Base-by-base conservation (phyloP, 2,329 filamentous ascomycete genomes). In the Corniculantispora saksenae region DNA sequence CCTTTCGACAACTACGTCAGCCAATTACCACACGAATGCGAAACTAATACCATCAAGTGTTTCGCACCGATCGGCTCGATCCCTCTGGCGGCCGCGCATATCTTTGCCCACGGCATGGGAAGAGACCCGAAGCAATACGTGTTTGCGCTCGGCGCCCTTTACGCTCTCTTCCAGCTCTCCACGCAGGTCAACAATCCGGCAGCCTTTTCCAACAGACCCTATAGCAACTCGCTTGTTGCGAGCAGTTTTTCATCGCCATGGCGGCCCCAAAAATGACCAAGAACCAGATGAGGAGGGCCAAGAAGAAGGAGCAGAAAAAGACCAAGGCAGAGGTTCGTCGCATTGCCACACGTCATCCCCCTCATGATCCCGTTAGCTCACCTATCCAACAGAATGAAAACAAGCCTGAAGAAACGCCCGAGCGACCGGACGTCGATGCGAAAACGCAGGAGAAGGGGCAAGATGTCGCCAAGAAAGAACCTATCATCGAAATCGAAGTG, bases 231-330 rank as follows among this genome's bases (percentile, higher is more conserved):
- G 61, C 61, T 59, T 12, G 25, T 64, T 45, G 57, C 57, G 50
- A 63, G 53, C 29, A 48, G 27, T 57, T 66, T 59, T 57, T 65
- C 78, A 57, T 65, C 78, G 82, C 77, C 74, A 90, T 89, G 87
- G 86, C 86, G 73, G 77, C 82, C 69, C 78, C 84, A 70, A 96
- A 94, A 82, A 89, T 91, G 82, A 93, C 91, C 77, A 98, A 97
- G 83, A 97, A 97, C 80, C 93, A 97, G 80, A 90, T 94, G 83
- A 88, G 93, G 77, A 89, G 94, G 77, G 91, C 93, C 57, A 94
- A 94, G 83, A 97, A 95, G 86, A 97, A 97, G 89, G 91, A 93
- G 72, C 88, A 92, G 75, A 96, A 96, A 81, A 89, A 89, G 73
- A 79, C 86, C 70, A 80, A 84, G 61, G 80, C 85, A 76, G 81